Percentiles rank a stretch among this genome's conserved stretches.
Conservation (phyloP, 768 basidiomycete species). For the Pleurotus salmoneostramineus region DNA sequence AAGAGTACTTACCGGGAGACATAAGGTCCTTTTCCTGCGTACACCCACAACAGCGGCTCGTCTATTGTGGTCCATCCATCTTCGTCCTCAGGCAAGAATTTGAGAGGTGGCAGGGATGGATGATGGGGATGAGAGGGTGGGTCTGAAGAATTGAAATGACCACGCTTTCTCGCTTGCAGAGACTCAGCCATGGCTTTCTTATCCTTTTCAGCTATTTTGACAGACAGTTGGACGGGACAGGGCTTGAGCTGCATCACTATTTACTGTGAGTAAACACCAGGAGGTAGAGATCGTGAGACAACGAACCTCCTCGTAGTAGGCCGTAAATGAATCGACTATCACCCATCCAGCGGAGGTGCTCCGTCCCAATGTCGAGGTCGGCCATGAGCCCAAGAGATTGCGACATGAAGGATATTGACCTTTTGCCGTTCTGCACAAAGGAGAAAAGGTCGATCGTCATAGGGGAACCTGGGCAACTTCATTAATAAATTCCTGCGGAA, state of each 20-base stretch:
- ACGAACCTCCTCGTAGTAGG: conserved; percentile 61
- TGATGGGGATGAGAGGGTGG: conserved; percentile 10
- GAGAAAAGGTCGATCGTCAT: conserved; percentile 80
- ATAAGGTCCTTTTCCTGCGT: conserved; percentile 78
- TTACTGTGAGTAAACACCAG: background rate
- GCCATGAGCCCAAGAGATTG: conserved; percentile 84
- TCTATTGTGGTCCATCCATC: conserved; percentile 74
- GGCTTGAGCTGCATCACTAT: conserved; percentile 56
- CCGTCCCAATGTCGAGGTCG: conserved; percentile 80
- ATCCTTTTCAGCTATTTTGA: conserved; percentile 67
- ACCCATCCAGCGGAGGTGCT: conserved; percentile 85
- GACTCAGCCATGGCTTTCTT: conserved; percentile 66
- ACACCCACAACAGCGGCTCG: conserved; percentile 64
- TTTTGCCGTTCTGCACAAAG: conserved; percentile 61
- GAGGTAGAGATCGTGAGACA: background rate
- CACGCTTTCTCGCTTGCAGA: conserved; percentile 34
- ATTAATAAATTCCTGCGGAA: background rate
- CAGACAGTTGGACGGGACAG: conserved; percentile 68
- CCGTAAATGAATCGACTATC: conserved; percentile 75
- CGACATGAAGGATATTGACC: conserved; percentile 75
- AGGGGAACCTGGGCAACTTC: conserved; percentile 44
- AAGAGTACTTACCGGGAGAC: conserved; percentile 49
- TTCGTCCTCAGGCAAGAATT: conserved; percentile 34
- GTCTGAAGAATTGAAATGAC: conserved; percentile 13
- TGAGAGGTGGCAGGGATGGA: conserved; percentile 40